Evolutionary conservation across 1,139 yeast genomes (phyloP).

Genomic region (Eremothecium coryli): DNA sequence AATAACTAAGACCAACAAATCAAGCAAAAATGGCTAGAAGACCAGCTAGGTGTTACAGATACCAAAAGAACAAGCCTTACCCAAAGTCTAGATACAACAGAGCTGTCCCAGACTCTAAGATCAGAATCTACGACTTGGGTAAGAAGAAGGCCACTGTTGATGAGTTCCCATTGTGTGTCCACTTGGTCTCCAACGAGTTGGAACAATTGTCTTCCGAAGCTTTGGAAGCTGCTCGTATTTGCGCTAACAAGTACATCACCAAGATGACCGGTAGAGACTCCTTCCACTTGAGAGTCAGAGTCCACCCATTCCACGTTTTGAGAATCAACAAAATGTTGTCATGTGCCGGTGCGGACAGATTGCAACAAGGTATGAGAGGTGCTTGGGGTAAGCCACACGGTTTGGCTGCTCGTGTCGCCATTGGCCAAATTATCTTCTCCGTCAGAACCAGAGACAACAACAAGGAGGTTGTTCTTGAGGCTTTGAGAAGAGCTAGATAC

Average conservation of each 20-base stretch:
- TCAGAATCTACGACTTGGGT: constrained; percentile 98
- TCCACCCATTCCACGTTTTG: constrained; percentile 99
- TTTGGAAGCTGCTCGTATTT: constrained; percentile 99
- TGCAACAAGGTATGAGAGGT: constrained; percentile 99
- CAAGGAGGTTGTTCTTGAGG: constrained; percentile 97
- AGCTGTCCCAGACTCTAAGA: constrained; percentile 99
- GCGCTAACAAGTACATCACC: constrained; percentile 99
- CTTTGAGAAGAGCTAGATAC: constrained; percentile 99
- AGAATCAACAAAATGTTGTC: constrained; percentile 99
- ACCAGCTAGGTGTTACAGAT: constrained; percentile 99
- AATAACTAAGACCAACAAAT: constrained; percentile 14
- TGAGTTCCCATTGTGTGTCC: constrained; percentile 99
- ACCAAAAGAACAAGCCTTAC: constrained; percentile 99
- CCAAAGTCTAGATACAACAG: constrained; percentile 99
- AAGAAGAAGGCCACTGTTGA: constrained; percentile 99
- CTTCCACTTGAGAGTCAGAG: constrained; percentile 99
- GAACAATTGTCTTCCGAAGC: constrained; percentile 99
- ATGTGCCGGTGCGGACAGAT: constrained; percentile 99
- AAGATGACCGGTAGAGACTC: constrained; percentile 97
- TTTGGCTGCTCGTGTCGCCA: constrained; percentile 98
- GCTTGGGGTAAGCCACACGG: constrained; percentile 99
- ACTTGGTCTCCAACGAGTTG: constrained; percentile 97
- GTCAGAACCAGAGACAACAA: constrained; percentile 97
- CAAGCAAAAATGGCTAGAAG: constrained; percentile 99
- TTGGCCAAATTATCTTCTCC: constrained; percentile 97